Base-by-base conservation (phyloP, 75 land plant species). In the Chamaecyparis obtusa region DNA sequence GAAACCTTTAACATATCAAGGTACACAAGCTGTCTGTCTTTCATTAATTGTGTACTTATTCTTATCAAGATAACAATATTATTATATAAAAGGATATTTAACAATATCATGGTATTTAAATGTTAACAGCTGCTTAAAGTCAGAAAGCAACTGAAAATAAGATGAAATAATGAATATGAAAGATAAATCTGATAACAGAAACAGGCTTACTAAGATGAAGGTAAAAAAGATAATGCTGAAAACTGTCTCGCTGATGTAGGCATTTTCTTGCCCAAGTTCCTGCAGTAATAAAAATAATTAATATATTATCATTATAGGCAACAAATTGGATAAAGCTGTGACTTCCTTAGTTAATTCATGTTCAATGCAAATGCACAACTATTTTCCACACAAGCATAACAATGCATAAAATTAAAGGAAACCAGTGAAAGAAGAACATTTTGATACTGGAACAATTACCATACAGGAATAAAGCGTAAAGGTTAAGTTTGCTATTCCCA, bases 201-300 rank as follows among this genome's bases (percentile, higher is more conserved):
- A 9, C 83, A 81, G 39, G 48, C 93, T 85, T 90, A 97, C 99
- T 96, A 96, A 84, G 14, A 93, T 57, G 91, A 97, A 98, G 48
- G 97, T 93, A 69, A 90, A 48, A 88, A 98, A 98, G 32, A 97
- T 51, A 75, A 90, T 90, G 78, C 94, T 88, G 90, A 98, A 98
- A 21, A 98, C 84, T 11, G 92, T 94, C 89, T 98, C 99, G 88
- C 99, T 98, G 64, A 98, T 94, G 88, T 95, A 93, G 55, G 91
- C 93, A 49, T 90, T 98, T 6, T 93, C 94, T 84, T 80, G 85
- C 56, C 99, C 99, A 75, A 98, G 96, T 88, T 97, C 99, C 99
- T 97, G 89, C 44, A 84, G 60, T 87, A 72, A 72, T 54, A 85
- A 83, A 54, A 83, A 51, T 80, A n/a, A 49, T 46, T 30, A 82